A percentile compares a stretch with the other conserved stretches of the same genome.
Evolutionary conservation across 768 basidiomycete genomes (phyloP).

Genomic region (Suillus sp.): DNA sequence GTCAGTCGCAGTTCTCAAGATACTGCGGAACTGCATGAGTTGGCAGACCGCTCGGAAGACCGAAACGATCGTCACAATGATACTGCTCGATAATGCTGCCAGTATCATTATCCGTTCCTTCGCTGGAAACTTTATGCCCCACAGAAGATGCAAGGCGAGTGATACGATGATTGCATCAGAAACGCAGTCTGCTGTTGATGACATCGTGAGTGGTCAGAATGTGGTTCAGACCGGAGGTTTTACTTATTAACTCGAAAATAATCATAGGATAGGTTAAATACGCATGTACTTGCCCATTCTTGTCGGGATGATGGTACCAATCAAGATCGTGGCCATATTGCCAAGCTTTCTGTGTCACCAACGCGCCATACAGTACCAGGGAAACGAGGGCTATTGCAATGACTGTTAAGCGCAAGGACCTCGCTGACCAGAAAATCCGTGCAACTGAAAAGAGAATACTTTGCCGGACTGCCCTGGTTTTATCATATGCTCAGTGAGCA

Average conservation of each 20-base stretch:
- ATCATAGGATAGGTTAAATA: background rate
- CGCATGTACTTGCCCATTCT: background rate
- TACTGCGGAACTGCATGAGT: slow-evolving; percentile 31
- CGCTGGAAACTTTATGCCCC: slow-evolving; percentile 42
- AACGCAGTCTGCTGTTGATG: slow-evolving; percentile 44
- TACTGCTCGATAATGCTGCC: slow-evolving; percentile 54
- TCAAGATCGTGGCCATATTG: slow-evolving; percentile 3
- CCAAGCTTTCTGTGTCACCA: slow-evolving; percentile 11
- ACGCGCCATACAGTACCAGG: slow-evolving; percentile 13
- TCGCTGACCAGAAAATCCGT: slow-evolving; percentile 19
- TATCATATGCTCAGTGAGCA: slow-evolving; percentile 1
- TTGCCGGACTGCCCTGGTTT: slow-evolving; percentile 20
- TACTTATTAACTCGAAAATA: slow-evolving; percentile 16
- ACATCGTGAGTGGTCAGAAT: background rate
- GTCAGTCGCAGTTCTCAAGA: slow-evolving; percentile 33
- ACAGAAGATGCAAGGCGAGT: slow-evolving; percentile 48
- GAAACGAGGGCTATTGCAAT: slow-evolving; percentile 15
- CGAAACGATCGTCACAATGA: slow-evolving; percentile 48
- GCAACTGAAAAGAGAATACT: slow-evolving; percentile 24
- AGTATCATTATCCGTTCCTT: slow-evolving; percentile 44
- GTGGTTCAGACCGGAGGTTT: background rate
- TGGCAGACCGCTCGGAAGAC: slow-evolving; percentile 45
- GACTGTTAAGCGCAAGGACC: slow-evolving; percentile 12
- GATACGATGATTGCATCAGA: slow-evolving; percentile 48
- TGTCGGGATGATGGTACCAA: background rate